These are phyloP conservation scores for Penicillium dipodomyicola DNA, from an alignment of 495 filamentous ascomycete genomes.

Conservation along the genomic window DNA sequence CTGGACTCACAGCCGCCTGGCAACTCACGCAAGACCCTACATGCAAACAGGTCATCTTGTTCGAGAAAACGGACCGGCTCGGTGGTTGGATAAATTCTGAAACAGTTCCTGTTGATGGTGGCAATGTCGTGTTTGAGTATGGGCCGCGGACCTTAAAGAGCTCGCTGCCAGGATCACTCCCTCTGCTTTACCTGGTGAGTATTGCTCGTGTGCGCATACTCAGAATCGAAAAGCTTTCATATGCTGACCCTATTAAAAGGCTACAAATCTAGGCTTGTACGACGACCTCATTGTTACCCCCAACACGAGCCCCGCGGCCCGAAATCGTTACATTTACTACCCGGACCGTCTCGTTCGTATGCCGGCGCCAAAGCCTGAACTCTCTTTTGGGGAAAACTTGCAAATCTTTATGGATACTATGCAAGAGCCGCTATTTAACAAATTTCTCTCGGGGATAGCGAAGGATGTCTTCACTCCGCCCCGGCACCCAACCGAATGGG, in stretches of 20 bases:
- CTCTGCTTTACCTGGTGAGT: constrained; percentile 57
- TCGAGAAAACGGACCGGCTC: constrained; percentile 63
- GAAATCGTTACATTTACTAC: constrained; percentile 86
- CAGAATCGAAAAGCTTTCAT: not conserved
- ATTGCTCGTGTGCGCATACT: not conserved
- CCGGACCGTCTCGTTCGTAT: constrained; percentile 79
- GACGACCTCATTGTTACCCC: constrained; percentile 59
- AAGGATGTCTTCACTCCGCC: constrained; percentile 37
- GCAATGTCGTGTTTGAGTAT: constrained; percentile 72
- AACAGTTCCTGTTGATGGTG: constrained; percentile 55
- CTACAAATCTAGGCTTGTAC: constrained; percentile 59
- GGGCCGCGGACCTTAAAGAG: constrained; percentile 79
- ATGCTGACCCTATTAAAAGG: constrained; percentile 40
- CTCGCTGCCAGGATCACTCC: constrained; percentile 42
- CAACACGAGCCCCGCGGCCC: constrained; percentile 47
- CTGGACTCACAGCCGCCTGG: constrained; percentile 79
- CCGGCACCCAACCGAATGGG: constrained; percentile 21
- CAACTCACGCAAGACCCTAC: constrained; percentile 62
- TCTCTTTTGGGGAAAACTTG: constrained; percentile 26
- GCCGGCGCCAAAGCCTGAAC: constrained; percentile 45
- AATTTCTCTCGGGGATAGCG: constrained; percentile 38
- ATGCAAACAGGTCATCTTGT: constrained; percentile 67
- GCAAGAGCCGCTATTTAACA: constrained; percentile 64
- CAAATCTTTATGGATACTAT: constrained; percentile 35
- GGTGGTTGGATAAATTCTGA: constrained; percentile 86